phyloP scores from a whole-genome alignment of 305 asterid species.

The Fraxinus velutina region DNA sequence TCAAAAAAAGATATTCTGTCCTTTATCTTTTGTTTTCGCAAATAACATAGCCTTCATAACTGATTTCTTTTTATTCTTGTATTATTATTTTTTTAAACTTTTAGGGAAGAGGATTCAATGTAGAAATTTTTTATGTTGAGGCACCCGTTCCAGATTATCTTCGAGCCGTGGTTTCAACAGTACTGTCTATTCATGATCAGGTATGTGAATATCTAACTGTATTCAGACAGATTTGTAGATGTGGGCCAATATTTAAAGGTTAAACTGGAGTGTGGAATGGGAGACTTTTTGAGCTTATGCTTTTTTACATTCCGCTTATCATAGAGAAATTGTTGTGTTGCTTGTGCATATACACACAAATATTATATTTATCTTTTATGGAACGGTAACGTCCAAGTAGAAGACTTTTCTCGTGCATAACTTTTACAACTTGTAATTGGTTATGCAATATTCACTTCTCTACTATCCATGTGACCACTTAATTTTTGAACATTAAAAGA shows the following conservation, averaged over 20 bases:
- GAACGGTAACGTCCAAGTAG: background rate
- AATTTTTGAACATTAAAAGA: background rate
- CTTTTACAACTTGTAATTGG: background rate
- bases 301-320: background rate
- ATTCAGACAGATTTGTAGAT: background rate
- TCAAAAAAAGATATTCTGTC: background rate
- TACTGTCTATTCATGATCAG: constrained; percentile 73
- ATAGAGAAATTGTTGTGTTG: background rate
- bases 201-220: constrained; percentile 31
- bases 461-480: background rate
- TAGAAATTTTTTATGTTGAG: constrained; percentile 69
- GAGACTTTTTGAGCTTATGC: background rate
- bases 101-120: constrained; percentile 92
- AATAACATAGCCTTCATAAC: constrained; percentile 1
- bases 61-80: background rate
- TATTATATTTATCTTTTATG: background rate
- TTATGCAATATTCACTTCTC: background rate
- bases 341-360: background rate
- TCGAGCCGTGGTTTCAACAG: constrained; percentile 71
- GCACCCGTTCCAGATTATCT: constrained; percentile 85
- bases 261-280: background rate
- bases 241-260: background rate
- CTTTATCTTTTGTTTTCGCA: background rate
- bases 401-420: background rate
- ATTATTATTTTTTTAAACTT: constrained; percentile 15